These are phyloP conservation scores for Globisporangium echinulatum DNA, from an alignment of 352 stramenopile species.

Conservation along the genomic window DNA sequence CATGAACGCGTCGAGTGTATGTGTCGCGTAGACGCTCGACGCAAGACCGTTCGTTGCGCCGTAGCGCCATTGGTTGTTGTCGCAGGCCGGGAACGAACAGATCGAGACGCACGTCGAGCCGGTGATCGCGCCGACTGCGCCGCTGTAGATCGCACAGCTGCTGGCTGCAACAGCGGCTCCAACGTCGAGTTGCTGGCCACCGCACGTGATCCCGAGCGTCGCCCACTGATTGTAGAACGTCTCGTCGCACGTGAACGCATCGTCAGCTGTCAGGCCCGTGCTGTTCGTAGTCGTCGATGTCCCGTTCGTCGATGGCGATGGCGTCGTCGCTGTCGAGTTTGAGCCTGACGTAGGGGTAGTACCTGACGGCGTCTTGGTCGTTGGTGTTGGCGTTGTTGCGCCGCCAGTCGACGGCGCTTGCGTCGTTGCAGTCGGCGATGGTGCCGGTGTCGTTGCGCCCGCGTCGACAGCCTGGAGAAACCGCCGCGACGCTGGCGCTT, in stretches of 20 bases:
- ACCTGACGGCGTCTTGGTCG: conserved; percentile 1
- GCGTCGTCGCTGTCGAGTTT: neutral
- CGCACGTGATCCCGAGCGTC: conserved; percentile 59
- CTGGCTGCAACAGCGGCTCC: conserved; percentile 36
- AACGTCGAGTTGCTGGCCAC: conserved; percentile 37
- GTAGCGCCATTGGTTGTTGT: conserved; percentile 53
- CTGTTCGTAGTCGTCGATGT: conserved; percentile 12
- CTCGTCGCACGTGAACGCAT: conserved; percentile 61
- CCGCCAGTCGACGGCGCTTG: neutral
- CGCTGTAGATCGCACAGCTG: conserved; percentile 76
- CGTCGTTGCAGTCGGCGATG: conserved; percentile 3
- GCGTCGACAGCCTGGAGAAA: conserved; percentile 5
- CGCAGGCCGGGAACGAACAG: conserved; percentile 71
- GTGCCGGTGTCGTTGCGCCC: neutral
- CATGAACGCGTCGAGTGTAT: conserved; percentile 54
- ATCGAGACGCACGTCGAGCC: conserved; percentile 72
- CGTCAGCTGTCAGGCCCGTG: conserved; percentile 15
- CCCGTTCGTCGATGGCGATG: neutral
- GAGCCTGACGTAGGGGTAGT: neutral
- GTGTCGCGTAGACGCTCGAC: conserved; percentile 53
- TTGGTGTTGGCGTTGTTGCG: conserved; percentile 1
- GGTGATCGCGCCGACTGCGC: conserved; percentile 30
- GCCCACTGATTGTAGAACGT: conserved; percentile 78
- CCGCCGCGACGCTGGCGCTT: conserved; percentile 1
- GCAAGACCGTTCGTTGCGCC: conserved; percentile 48